Percentiles rank a stretch among this genome's conserved stretches.
Evolutionary conservation across 306 rosid genomes (phyloP).

Genomic region (Betula pendula): DNA sequence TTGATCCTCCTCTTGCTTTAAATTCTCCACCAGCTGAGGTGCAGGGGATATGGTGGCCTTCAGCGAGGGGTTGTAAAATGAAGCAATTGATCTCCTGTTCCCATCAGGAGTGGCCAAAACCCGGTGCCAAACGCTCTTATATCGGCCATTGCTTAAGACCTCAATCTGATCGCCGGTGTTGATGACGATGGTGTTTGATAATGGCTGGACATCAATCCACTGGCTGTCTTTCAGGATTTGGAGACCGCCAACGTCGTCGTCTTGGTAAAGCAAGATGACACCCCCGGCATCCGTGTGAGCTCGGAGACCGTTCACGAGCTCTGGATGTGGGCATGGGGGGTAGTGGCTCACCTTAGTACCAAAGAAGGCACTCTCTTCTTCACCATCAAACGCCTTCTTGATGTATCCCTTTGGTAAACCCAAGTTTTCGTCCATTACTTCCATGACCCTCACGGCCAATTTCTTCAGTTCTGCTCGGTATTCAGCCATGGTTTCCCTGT

Average conservation of each 20-base stretch:
- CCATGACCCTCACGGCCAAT: slow-evolving; percentile 68
- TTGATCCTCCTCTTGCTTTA: slow-evolving; percentile 45
- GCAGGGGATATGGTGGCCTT: slow-evolving; percentile 91
- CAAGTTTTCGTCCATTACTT: slow-evolving; percentile 91
- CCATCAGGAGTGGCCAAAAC: slow-evolving; percentile 60
- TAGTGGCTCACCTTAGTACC: slow-evolving; percentile 99
- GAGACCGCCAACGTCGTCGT: slow-evolving; percentile 86
- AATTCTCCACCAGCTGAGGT: slow-evolving; percentile 49
- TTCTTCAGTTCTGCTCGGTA: slow-evolving; percentile 69
- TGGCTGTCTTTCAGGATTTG: slow-evolving; percentile 89
- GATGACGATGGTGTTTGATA: slow-evolving; percentile 80
- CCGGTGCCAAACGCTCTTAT: slow-evolving; percentile 95
- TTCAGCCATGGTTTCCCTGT: slow-evolving; percentile 84
- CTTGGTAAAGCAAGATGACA: slow-evolving; percentile 87
- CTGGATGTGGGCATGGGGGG: slow-evolving; percentile 89
- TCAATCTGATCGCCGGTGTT: slow-evolving; percentile 99
- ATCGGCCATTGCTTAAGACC: slow-evolving; percentile 86
- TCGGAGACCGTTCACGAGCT: slow-evolving; percentile 78
- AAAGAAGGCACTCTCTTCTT: slow-evolving; percentile 66
- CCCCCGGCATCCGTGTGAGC: slow-evolving; percentile 99
- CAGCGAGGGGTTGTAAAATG: slow-evolving; percentile 84
- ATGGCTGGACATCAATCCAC: slow-evolving; percentile 89
- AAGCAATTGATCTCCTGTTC: slow-evolving; percentile 87
- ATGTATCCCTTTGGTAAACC: slow-evolving; percentile 71
- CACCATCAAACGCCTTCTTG: slow-evolving; percentile 69